Evolutionary conservation across 805 yeast species (phyloP), one percentile per base, ranked within the genome.

Genomic region (Candida vartiovaarae): DNA sequence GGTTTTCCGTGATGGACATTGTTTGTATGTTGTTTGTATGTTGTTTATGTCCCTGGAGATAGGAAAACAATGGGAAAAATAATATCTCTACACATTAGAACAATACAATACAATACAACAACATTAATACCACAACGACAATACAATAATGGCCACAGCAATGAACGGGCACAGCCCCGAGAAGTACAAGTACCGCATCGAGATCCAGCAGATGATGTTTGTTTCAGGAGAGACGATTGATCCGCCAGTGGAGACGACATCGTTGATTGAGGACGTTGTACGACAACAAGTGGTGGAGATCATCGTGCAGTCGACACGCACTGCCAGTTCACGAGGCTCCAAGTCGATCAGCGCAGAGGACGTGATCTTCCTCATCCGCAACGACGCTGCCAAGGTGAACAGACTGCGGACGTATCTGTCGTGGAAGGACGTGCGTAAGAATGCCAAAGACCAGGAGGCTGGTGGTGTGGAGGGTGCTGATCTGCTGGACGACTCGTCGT

Each of bases 131-230:
- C 31, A 20, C 24, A 23, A 24, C 29, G 20, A 32, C 20, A 25
- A 34, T 28, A 25, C 15, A 38, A 9, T 28, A 41, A 7, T 4
- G 26, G 20, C 5, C 6, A 8, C 29, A 33, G 30, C 44, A 46
- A 54, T 49, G 57, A 56, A 56, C 44, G 60, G 62, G 39, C 45
- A 45, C 32, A 51, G 41, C 30, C 43, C 54, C 2, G 60, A 56
- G 11, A 79, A 79, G 60, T 81, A 85, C 67, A 80, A 82, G 59
- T 93, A 91, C 63, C 72, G 95, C 45, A 77, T 85, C 33, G 99
- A 93, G 67, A 93, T 93, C 56, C 99, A 93, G 64, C 93, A 86
- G 68, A 93, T 93, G 99, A 93, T 93, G 99, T 93, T 93, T 70
- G 99, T 93, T 44, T 75, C 84, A 43, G 99, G 99, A 3, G 98